phyloP scores from a whole-genome alignment of 495 filamentous ascomycete genomes.

The Hyaloscypha bicolor region DNA sequence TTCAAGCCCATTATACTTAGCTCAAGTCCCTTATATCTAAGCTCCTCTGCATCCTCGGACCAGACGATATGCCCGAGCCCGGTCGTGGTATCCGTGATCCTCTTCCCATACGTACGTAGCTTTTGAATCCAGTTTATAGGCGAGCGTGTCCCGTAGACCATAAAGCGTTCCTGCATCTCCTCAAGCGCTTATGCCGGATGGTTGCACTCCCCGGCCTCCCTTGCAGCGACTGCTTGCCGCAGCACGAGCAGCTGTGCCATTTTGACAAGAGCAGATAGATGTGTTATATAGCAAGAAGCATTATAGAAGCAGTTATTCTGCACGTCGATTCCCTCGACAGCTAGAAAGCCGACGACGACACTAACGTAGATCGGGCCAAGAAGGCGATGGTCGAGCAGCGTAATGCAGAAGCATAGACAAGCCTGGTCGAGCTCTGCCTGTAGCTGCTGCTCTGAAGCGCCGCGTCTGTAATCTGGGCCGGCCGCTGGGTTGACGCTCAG shows the following conservation, averaged over 20 bases:
- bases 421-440: too few relatives aligned
- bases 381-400: slow-evolving; percentile 16
- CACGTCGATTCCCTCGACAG: slow-evolving; percentile 8
- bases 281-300: background rate
- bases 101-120: slow-evolving; percentile 14
- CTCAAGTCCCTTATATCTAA: slow-evolving; percentile 6
- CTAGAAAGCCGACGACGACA: slow-evolving; percentile 18
- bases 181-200: slow-evolving; percentile 13
- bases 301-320: background rate
- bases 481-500: too few relatives aligned
- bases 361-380: slow-evolving; percentile 13
- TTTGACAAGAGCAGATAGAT: slow-evolving; percentile 17
- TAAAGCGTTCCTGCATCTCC: slow-evolving; percentile 19
- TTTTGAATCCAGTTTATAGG: slow-evolving; percentile 19
- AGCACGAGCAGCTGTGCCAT: slow-evolving; percentile 11
- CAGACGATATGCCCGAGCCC: background rate
- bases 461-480: too few relatives aligned
- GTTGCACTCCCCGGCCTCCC: slow-evolving; percentile 1
- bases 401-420: too few relatives aligned
- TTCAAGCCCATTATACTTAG: background rate
- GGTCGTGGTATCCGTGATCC: slow-evolving; percentile 4
- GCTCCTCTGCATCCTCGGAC: slow-evolving; percentile 10
- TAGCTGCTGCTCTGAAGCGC: too few relatives aligned
- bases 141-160: slow-evolving; percentile 6
- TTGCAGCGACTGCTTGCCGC: slow-evolving; percentile 9